These are phyloP conservation scores for Endogone sp. DNA, from an alignment of 192 early-diverging fungal genomes.

Conservation along the genomic window DNA sequence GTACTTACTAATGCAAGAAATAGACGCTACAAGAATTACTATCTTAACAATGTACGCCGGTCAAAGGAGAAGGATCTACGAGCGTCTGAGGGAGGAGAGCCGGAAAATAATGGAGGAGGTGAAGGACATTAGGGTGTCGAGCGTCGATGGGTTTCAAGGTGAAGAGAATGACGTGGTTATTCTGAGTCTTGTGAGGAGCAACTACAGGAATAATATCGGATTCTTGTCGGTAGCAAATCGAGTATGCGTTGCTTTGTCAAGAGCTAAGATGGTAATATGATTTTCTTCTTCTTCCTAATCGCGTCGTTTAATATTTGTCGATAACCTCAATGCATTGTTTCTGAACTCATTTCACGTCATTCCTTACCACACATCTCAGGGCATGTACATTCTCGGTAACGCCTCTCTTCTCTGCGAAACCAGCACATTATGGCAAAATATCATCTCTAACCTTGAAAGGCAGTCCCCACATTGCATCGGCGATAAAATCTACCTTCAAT, in stretches of 20 bases:
- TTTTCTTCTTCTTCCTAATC: no score
- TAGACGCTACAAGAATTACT: conserved; percentile 40
- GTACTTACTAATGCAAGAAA: conserved; percentile 50
- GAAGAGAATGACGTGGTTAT: conserved; percentile 99
- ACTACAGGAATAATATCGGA: conserved; percentile 77
- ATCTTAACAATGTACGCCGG: conserved; percentile 57
- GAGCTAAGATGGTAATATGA: conserved; percentile 46
- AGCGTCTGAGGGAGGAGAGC: conserved; percentile 27
- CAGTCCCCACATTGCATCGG: no score
- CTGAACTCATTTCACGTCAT: no score
- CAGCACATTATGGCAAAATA: no score
- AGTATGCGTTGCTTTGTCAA: conserved; percentile 54
- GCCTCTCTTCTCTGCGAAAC: no score
- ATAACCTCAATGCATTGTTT: no score
- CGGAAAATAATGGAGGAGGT: conserved; percentile 15
- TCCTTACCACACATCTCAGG: no score
- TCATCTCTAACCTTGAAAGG: no score
- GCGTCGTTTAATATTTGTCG: no score
- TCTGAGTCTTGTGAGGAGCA: conserved; percentile 90
- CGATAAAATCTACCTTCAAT: no score
- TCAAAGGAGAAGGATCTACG: conserved; percentile 36
- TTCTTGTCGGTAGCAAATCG: conserved; percentile 69
- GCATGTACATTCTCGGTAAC: no score
- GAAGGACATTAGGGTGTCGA: conserved; percentile 83
- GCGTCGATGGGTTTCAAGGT: conserved; percentile 98